Evolutionary conservation across 208 protist species (phyloP).

Genomic region (Acanthamoeba castellanii): DNA sequence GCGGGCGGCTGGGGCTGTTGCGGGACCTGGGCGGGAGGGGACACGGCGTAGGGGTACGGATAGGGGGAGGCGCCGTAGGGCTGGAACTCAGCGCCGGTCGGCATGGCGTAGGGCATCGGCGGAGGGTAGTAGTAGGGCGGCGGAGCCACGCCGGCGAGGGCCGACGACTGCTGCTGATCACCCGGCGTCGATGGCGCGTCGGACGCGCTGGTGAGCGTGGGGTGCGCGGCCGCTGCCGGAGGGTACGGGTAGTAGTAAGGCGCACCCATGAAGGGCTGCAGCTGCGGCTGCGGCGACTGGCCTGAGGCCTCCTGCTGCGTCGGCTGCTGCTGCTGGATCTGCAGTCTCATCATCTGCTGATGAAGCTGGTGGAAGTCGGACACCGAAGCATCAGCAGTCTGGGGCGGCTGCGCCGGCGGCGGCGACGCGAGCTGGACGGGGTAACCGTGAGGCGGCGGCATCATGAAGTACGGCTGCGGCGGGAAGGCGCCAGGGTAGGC

Average conservation of each 20-base stretch:
- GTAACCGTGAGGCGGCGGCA: neutral
- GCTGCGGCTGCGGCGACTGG: neutral
- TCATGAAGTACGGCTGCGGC: neutral
- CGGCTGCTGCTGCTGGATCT: neutral
- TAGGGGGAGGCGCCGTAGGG: neutral
- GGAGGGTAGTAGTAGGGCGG: neutral
- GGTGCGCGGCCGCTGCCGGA: neutral
- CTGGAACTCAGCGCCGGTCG: neutral
- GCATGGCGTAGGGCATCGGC: neutral
- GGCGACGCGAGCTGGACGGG: neutral
- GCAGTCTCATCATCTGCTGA: neutral
- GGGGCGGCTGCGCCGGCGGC: neutral
- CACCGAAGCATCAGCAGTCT: neutral
- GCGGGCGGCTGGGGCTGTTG: neutral
- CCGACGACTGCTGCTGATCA: neutral
- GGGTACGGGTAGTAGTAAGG: slow-evolving; percentile 8
- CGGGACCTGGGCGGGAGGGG: neutral
- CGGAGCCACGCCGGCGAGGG: neutral
- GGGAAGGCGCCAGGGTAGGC: neutral
- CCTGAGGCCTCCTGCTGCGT: neutral
- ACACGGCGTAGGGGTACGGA: neutral
- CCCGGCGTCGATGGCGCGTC: neutral
- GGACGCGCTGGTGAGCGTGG: no score
- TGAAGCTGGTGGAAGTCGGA: neutral
- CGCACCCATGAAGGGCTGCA: neutral